Evolutionary conservation across 192 early-diverging fungal genomes (phyloP), one percentile per base, ranked within the genome.

Genomic region (Haplosporangium gracile): DNA sequence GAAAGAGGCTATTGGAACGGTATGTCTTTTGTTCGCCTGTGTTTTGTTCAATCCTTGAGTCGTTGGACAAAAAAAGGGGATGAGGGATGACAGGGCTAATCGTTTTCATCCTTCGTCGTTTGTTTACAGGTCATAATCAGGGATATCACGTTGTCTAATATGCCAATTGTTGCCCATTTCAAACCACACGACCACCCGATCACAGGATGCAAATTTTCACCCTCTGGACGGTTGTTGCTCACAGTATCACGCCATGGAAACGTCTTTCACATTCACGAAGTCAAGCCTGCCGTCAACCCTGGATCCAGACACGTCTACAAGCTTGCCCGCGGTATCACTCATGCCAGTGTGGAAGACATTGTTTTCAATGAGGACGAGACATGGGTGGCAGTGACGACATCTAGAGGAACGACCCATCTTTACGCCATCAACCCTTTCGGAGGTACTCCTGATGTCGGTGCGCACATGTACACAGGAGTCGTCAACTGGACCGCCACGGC

Each of bases 271-370:
- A 80, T 96, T 5, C 96, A 94, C 87, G 88, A 92, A 38, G 73
- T 96, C 20, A 79, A 70, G 11, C 89, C 88, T 60, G 68, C 45
- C 53, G 78, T 57, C 4, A 74, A 79, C 60, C 72, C 76, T 40
- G 88, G 88, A 18, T 83, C 82, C 16, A 77, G 88, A 11, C 92
- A 92, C 81, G 43, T 97, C 10, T 97, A 96, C 75, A 92, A 92
- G 55, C 90, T 96, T 43, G 90, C 95, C n/a, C 91, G 96, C 24
- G 96, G 96, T 11, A 94, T 92, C 76, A 97, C 96, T 1, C 89
- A 93, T 71, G 96, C 96, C 10, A 91, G 83, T 38, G 91, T 97
- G 20, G 94, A 95, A 76, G 91, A 92, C 77, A 91, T 94, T 65
- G 82, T 91, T 3, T 97, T 95, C 74, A 94, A 93, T 24, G 68